phyloP scores from a whole-genome alignment of 768 basidiomycete species.

The Coprinopsis marcescibilis region DNA sequence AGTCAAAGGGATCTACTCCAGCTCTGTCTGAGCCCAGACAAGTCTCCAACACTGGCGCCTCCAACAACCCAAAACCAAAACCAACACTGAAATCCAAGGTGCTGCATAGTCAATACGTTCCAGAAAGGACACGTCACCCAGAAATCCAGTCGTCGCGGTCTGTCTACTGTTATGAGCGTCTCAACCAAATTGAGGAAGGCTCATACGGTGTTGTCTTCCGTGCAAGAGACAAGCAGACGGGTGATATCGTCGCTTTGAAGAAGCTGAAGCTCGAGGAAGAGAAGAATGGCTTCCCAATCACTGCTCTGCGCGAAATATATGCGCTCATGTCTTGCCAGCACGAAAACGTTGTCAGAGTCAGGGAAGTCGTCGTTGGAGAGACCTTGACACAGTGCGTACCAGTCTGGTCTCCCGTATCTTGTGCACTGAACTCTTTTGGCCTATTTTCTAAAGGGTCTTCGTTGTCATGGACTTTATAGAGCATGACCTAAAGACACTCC shows the following conservation, averaged over 20 bases:
- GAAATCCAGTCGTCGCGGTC: slow-evolving; percentile 82
- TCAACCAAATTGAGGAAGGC: slow-evolving; percentile 99
- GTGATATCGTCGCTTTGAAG: slow-evolving; percentile 94
- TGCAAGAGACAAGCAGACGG: slow-evolving; percentile 91
- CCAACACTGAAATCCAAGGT: slow-evolving; percentile 17
- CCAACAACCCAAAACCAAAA: slow-evolving; percentile 17
- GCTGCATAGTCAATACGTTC: slow-evolving; percentile 64
- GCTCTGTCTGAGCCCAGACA: slow-evolving; percentile 1
- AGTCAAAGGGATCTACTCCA: slow-evolving; percentile 30
- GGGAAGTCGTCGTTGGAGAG: slow-evolving; percentile 97
- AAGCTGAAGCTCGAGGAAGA: slow-evolving; percentile 98
- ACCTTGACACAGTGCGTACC: slow-evolving; percentile 94
- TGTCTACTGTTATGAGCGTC: slow-evolving; percentile 87
- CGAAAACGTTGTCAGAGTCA: slow-evolving; percentile 94
- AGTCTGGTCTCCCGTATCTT: too few relatives aligned
- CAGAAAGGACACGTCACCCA: slow-evolving; percentile 72
- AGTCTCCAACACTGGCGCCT: not conserved
- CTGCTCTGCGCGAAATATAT: slow-evolving; percentile 89
- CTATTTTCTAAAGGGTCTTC: slow-evolving; percentile 66
- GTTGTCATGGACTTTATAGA: slow-evolving; percentile 99
- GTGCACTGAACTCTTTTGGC: slow-evolving; percentile 5
- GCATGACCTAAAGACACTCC: slow-evolving; percentile 95
- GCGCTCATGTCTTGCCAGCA: slow-evolving; percentile 94
- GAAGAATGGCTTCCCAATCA: slow-evolving; percentile 98
- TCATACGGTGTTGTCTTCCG: slow-evolving; percentile 97